Evolutionary conservation across 1,139 yeast genomes (phyloP).

Genomic region (Arxiozyma heterogenica): DNA sequence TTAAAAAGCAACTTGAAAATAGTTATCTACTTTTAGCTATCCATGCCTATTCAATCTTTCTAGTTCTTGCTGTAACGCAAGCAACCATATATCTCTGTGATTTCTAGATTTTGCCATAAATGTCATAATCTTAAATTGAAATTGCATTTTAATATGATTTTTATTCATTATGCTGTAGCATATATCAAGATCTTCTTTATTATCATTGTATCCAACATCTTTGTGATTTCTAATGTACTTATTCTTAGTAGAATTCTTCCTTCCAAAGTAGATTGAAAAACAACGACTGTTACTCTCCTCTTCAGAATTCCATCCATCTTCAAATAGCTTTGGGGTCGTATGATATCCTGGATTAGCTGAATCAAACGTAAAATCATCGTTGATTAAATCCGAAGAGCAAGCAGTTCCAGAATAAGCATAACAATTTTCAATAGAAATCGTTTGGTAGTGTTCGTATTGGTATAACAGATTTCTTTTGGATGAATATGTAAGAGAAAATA

Average conservation of each 20-base stretch:
- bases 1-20: not conserved
- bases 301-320: conserved; percentile 76
- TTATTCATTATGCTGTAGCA: conserved; percentile 32
- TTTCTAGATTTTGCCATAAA: conserved; percentile 77
- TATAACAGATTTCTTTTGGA: too few relatives aligned
- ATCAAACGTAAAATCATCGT: conserved; percentile 39
- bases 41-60: conserved; percentile 40
- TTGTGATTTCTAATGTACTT: not conserved
- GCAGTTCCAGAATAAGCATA: conserved; percentile 67
- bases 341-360: conserved; percentile 45
- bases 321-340: conserved; percentile 59
- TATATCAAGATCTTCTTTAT: not conserved
- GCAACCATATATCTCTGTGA: conserved; percentile 79
- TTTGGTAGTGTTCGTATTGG: conserved; percentile 40
- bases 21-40: not conserved
- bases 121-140: conserved; percentile 36
- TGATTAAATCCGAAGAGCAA: conserved; percentile 49
- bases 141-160: conserved; percentile 16
- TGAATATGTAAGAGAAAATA: conserved; percentile 28
- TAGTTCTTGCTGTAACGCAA: conserved; percentile 51
- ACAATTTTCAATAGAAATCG: conserved; percentile 57
- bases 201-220: not conserved
- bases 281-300: conserved; percentile 69
- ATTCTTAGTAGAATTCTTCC: conserved; percentile 56
- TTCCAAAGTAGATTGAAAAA: conserved; percentile 79